Evolutionary conservation across 352 stramenopile species (phyloP).

Genomic region (Blastocystis sp.): DNA sequence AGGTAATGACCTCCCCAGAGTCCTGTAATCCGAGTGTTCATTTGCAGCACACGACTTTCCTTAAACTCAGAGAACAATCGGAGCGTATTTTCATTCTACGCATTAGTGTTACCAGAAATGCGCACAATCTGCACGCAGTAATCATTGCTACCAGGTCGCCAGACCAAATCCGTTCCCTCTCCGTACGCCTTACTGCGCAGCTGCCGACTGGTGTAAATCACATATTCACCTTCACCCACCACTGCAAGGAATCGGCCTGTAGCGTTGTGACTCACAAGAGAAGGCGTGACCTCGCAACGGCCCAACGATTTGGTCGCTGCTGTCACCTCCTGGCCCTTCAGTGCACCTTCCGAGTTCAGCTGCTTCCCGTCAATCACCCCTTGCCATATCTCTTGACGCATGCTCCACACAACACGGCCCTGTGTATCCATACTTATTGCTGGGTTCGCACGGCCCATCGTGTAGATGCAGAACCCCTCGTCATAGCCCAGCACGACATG

Average conservation of each 20-base stretch:
- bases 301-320: constrained; percentile 76
- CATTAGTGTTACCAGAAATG: neutral
- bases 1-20: constrained; percentile 89
- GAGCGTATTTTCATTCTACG: constrained; percentile 85
- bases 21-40: constrained; percentile 84
- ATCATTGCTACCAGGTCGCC: constrained; percentile 86
- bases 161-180: constrained; percentile 93
- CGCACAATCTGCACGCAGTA: constrained; percentile 69
- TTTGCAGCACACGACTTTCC: constrained; percentile 85
- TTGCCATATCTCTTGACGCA: constrained; percentile 88
- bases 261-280: constrained; percentile 93
- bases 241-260: constrained; percentile 96
- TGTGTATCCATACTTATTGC: constrained; percentile 91
- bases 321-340: neutral
- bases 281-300: constrained; percentile 91
- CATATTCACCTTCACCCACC: constrained; percentile 98
- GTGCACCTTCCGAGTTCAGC: neutral
- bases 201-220: constrained; percentile 97
- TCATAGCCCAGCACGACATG: constrained; percentile 70
- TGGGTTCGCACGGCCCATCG: constrained; percentile 90
- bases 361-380: neutral
- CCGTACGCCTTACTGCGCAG: constrained; percentile 85
- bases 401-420: constrained; percentile 93
- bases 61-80: constrained; percentile 99
- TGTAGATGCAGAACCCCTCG: constrained; percentile 88